A percentile compares a stretch with the other conserved stretches of the same genome.
Evolutionary conservation across 2,329 filamentous ascomycete genomes (phyloP).

Genomic region (Sporothrix variecibatus): DNA sequence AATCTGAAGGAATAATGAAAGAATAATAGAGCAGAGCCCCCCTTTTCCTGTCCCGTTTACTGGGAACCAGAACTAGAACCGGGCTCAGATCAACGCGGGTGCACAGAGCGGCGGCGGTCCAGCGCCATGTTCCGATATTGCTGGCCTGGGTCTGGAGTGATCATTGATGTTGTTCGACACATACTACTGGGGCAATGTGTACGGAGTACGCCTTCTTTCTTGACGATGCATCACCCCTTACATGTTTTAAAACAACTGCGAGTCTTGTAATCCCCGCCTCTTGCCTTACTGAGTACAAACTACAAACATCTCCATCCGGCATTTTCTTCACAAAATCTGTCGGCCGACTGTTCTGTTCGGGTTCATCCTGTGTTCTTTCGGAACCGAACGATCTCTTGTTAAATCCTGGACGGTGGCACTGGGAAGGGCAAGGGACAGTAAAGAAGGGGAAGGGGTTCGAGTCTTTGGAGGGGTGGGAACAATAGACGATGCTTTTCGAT

Average conservation of each 20-base stretch:
- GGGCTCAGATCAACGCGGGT: background rate
- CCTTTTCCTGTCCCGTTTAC: background rate
- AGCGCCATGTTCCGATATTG: background rate
- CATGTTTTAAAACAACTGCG: background rate
- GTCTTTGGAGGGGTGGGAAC: background rate
- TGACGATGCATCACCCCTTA: background rate
- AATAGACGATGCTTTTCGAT: background rate
- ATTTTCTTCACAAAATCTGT: background rate
- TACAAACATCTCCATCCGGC: background rate
- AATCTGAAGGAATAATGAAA: background rate
- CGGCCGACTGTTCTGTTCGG: background rate
- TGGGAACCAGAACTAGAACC: background rate
- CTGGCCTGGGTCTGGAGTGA: background rate
- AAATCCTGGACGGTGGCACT: background rate
- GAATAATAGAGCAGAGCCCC: background rate
- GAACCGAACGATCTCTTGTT: background rate
- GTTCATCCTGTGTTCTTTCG: conserved; percentile 14
- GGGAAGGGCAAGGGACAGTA: background rate
- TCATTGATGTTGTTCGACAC: background rate
- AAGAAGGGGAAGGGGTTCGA: background rate
- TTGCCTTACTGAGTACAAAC: background rate
- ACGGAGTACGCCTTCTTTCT: too few species aligned
- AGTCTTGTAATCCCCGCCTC: background rate
- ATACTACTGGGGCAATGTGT: too few species aligned
- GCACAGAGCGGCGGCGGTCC: background rate